Evolutionary conservation across 176 grass and related monocot genomes (phyloP), one percentile per base, ranked within the genome.

Genomic region (Bothriochloa decipiens): DNA sequence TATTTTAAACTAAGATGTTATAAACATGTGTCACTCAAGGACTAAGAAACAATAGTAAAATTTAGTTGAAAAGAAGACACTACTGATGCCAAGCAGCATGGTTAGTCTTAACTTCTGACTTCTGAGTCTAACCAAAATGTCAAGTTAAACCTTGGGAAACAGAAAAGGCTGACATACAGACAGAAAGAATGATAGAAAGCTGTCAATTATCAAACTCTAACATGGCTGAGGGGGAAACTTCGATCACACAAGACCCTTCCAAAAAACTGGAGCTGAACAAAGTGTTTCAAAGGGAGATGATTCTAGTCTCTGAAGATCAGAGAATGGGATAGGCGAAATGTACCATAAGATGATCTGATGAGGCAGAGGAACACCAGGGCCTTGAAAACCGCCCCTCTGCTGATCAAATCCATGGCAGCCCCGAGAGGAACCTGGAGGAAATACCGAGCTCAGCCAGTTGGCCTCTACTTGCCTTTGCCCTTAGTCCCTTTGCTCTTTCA

Each of bases 311-410:
- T 69, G 13, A 77, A 74, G 81, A 43, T 17, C 17, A 58, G 6
- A 76, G 66, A 52, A 79, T 36, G 55, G 72, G 75, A 82, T 67
- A 66, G 37, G 50, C 27, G 45, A 39, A 61, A 16, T 70, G 32
- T 63, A 94, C 92, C 92, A 87, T 80, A 60, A 63, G 92, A 89
- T 87, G 85, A 83, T 89, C 74, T 72, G 55, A 94, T 67, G 35
- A 91, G 79, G 82, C 69, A 85, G 78, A 91, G 45, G 41, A 87
- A 46, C 64, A 82, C 81, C 62, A 91, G 79, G 78, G 78, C 82
- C 61, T 82, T 89, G 74, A 91, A 58, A 25, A 87, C 76, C 49
- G 85, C 27, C 33, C 71, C 52, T 82, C 69, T 81, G 12, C 76
- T 87, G 52, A 83, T 89, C 6, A 69, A 82, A 87, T 47, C 87